Base-by-base conservation (phyloP, 1,284 basidiomycete species). In the Leccinum griseonigrum region DNA sequence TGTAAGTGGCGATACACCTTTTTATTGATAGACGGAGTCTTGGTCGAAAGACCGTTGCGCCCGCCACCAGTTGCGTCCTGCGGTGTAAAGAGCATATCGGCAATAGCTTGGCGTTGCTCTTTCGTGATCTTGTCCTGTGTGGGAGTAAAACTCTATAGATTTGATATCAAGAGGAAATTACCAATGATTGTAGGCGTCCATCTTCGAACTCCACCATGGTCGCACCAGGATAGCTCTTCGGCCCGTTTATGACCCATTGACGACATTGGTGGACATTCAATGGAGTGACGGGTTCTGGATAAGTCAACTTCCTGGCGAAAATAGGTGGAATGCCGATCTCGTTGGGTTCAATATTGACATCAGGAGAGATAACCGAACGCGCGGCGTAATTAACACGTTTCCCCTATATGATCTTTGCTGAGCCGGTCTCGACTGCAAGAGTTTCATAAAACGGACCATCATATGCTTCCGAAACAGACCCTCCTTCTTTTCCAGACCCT, bases 301-400 rank as follows among this genome's bases (percentile, higher is more conserved):
- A 99, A 4, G 97, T 99, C 69, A 99, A 81, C 74, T 98, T 98
- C 69, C 91, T 87, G 3, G 97, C 97, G 74, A 99, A 99, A 59
- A 99, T 92, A 48, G 97, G 97, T 13, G 97, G 97, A 29, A 99
- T 88, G 59, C 97, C 97, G 63, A 99, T 99, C 77, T 99, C 97
- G 76, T 96, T 97, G 43, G 97, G 95, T 79, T 99, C 97, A 68
- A 99, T 98, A 77, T 99, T 99, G 73, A 98, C 94, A 73, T 99
- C 97, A 10, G 97, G 97, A 34, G 97, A 99, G 67, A 99, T 99
- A 74, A 99, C 97, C 14, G 97, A 99, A 67, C 97, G 94, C 36
- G 97, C 97, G 50, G 97, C 95, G 75, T 97, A 98, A 77, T 99
- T 99, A 71, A 99, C 97, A 75, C 97, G 95, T 83, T 99, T 99